Conservation (phyloP, 2,329 filamentous ascomycete genomes). For the Coleophoma eucalyptorum region DNA sequence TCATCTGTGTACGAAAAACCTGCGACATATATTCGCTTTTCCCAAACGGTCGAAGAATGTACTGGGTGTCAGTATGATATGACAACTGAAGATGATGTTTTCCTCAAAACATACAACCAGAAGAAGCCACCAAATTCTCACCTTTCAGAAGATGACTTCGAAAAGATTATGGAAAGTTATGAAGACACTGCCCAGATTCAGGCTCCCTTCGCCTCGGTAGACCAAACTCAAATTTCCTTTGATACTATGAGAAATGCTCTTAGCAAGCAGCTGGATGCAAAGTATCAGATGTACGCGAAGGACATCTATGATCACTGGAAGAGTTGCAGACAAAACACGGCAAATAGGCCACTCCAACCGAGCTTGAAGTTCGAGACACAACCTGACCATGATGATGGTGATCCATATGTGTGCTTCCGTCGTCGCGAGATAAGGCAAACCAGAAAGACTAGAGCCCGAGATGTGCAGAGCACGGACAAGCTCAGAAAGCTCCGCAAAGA, state of each 20-base stretch:
- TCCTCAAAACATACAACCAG: constrained; percentile 78
- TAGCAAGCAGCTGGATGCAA: constrained; percentile 42
- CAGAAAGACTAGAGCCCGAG: constrained; percentile 88
- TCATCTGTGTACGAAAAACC: constrained; percentile 76
- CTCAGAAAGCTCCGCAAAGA: constrained; percentile 87
- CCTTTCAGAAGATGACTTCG: constrained; percentile 88
- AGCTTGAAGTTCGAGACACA: constrained; percentile 90
- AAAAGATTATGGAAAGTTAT: constrained; percentile 91
- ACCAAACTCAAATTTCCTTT: constrained; percentile 79
- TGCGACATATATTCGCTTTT: constrained; percentile 93
- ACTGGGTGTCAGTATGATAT: constrained; percentile 91
- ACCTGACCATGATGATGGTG: constrained; percentile 89
- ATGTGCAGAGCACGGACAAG: constrained; percentile 92
- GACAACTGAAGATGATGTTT: constrained; percentile 84
- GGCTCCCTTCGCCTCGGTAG: constrained; percentile 84
- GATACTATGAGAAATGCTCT: constrained; percentile 71
- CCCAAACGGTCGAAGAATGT: constrained; percentile 95
- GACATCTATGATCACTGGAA: constrained; percentile 91
- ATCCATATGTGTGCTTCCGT: constrained; percentile 97
- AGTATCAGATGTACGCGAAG: constrained; percentile 58
- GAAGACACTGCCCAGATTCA: constrained; percentile 81
- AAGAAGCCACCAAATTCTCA: constrained; percentile 61
- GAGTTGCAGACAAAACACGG: constrained; percentile 58
- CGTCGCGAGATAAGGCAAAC: constrained; percentile 91
- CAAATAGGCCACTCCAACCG: constrained; percentile 72